Evolutionary conservation across 495 filamentous ascomycete species (phyloP).

Genomic region (Talaromyces stipitatus): DNA sequence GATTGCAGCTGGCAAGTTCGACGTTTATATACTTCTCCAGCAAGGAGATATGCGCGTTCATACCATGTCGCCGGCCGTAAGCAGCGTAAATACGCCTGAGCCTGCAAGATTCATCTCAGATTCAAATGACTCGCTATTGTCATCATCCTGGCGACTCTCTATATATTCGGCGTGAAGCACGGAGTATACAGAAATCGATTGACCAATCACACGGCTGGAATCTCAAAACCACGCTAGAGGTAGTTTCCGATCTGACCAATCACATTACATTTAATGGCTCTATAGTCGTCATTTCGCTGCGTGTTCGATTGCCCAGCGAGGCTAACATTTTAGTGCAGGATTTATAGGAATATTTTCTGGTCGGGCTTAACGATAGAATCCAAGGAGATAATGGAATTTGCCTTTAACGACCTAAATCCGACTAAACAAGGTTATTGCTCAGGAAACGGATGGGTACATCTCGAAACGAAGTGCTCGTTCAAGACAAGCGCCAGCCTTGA

Average conservation of each 20-base stretch:
- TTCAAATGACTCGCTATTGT: not conserved
- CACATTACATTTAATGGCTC: not conserved
- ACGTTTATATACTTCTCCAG: not conserved
- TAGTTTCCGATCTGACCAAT: conserved; percentile 4
- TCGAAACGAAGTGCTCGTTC: conserved; percentile 2
- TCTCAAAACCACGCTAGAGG: not conserved
- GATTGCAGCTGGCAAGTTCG: too few species aligned
- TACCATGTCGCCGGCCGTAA: not conserved
- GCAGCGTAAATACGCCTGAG: not conserved
- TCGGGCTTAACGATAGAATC: not conserved
- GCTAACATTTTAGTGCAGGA: too few species aligned
- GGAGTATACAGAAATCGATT: not conserved
- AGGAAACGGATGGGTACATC: not conserved
- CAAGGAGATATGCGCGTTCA: not conserved
- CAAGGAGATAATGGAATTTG: not conserved
- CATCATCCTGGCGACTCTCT: not conserved
- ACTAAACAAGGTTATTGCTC: not conserved
- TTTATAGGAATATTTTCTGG: too few species aligned
- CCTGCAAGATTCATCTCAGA: too few species aligned
- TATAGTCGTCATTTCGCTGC: not conserved
- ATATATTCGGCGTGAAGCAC: too few species aligned
- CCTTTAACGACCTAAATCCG: not conserved
- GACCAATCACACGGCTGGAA: not conserved
- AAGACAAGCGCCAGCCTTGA: not conserved
- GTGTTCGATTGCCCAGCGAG: not conserved